These are phyloP conservation scores for Oryza australiensis DNA, from an alignment of 176 grass and related monocot genomes.

Conservation along the genomic window DNA sequence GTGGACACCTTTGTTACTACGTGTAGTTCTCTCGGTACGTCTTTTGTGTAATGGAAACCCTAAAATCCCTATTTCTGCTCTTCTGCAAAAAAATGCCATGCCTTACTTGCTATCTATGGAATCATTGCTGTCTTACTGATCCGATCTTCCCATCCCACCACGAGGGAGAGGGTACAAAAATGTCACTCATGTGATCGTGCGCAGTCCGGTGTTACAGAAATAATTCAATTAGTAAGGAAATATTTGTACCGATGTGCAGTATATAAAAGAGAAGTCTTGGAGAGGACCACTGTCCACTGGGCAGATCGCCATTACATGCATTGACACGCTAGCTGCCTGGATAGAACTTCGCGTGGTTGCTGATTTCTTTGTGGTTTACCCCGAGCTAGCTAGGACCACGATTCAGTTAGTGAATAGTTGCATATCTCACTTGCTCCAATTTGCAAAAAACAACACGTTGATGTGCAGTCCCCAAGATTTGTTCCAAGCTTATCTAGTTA, in stretches of 20 bases:
- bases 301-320: neutral
- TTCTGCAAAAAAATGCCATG: neutral
- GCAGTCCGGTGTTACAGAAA: neutral
- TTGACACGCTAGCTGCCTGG: neutral
- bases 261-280: neutral
- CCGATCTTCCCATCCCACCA: neutral
- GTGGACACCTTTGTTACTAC: too few relatives aligned
- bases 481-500: neutral
- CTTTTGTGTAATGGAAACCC: too few relatives aligned
- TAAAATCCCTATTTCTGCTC: neutral
- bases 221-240: neutral
- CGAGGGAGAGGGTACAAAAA: neutral
- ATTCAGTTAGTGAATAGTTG: neutral
- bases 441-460: neutral
- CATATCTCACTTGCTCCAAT: neutral
- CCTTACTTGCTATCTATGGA: neutral
- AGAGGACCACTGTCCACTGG: neutral
- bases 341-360: neutral
- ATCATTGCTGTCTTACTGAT: neutral
- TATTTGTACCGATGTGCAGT: neutral
- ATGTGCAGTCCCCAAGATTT: neutral
- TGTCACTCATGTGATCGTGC: neutral
- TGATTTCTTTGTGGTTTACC: slow-evolving; percentile 1
- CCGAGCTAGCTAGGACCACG: neutral
- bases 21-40: too few relatives aligned